These are phyloP conservation scores for Hirsutella rhossiliensis DNA, from an alignment of 2,329 filamentous ascomycete species.

Conservation along the genomic window DNA sequence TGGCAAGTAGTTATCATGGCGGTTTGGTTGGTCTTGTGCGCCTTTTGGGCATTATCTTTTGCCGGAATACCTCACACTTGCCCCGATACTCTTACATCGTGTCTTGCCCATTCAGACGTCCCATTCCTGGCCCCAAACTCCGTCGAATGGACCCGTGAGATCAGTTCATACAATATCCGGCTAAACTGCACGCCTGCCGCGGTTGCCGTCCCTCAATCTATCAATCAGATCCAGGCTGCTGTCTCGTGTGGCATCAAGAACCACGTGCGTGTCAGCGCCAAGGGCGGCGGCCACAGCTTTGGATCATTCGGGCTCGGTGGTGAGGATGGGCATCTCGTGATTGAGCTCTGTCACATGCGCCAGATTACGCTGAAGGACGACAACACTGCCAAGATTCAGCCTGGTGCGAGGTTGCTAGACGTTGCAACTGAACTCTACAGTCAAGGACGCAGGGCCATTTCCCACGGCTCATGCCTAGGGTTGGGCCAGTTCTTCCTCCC, in stretches of 20 bases:
- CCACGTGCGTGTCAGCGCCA: background rate
- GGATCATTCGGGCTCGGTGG: background rate
- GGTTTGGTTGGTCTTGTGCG: no score
- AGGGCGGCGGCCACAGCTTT: slow-evolving; percentile 1
- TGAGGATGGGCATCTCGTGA: slow-evolving; percentile 24
- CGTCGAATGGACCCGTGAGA: no score
- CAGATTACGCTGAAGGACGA: background rate
- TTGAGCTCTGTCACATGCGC: slow-evolving; percentile 29
- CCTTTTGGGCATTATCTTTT: no score
- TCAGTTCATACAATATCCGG: background rate
- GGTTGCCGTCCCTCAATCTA: background rate
- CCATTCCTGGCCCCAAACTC: no score
- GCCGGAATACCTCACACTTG: no score
- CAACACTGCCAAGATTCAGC: background rate
- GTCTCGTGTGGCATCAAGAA: background rate
- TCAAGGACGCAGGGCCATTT: slow-evolving; percentile 10
- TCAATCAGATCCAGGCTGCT: background rate
- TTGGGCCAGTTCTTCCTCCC: slow-evolving; percentile 13
- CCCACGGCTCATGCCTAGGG: background rate
- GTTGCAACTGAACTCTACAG: slow-evolving; percentile 20
- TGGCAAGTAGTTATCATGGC: no score
- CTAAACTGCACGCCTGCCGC: background rate
- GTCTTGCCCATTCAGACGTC: no score
- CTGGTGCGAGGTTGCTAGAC: slow-evolving; percentile 17
- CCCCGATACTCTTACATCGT: no score